phyloP scores from a whole-genome alignment of 129 eudicot species.

The Tagetes patula region DNA sequence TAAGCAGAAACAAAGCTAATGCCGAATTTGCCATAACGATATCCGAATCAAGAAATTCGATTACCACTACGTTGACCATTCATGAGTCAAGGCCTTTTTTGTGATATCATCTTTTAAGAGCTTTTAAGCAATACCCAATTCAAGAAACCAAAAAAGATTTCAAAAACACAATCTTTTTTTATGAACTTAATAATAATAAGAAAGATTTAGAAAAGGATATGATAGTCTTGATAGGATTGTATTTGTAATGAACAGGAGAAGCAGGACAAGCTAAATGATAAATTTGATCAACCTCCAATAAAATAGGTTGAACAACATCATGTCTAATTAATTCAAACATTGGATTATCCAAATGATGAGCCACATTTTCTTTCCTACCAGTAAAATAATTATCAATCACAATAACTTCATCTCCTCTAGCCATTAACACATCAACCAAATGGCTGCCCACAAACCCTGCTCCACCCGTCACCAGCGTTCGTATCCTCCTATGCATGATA shows the following conservation, averaged over 20 bases:
- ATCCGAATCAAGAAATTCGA: neutral
- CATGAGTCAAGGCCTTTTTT: neutral
- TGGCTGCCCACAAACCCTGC: conserved; percentile 91
- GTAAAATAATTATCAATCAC: conserved; percentile 82
- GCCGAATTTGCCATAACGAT: conserved; percentile 6
- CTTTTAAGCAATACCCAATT: conserved; percentile 5
- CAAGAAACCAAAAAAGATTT: neutral
- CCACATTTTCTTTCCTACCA: conserved; percentile 82
- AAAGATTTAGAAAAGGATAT: conserved; percentile 58
- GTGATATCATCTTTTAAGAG: neutral
- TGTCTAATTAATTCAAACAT: conserved; percentile 83
- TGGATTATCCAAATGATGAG: conserved; percentile 67
- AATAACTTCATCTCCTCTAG: conserved; percentile 82
- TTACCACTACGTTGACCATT: conserved; percentile 16
- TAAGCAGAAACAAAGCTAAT: neutral
- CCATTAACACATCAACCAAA: conserved; percentile 76
- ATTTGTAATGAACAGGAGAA: conserved; percentile 90
- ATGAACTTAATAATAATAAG: neutral
- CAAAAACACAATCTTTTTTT: neutral
- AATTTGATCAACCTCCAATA: conserved; percentile 90
- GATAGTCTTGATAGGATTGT: conserved; percentile 89
- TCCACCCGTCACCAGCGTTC: conserved; percentile 82
- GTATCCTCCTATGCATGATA: conserved; percentile 47
- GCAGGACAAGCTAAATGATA: conserved; percentile 93
- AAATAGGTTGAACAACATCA: conserved; percentile 84